phyloP scores from a whole-genome alignment of 1,139 yeast species.

The Ogataea hybrid region DNA sequence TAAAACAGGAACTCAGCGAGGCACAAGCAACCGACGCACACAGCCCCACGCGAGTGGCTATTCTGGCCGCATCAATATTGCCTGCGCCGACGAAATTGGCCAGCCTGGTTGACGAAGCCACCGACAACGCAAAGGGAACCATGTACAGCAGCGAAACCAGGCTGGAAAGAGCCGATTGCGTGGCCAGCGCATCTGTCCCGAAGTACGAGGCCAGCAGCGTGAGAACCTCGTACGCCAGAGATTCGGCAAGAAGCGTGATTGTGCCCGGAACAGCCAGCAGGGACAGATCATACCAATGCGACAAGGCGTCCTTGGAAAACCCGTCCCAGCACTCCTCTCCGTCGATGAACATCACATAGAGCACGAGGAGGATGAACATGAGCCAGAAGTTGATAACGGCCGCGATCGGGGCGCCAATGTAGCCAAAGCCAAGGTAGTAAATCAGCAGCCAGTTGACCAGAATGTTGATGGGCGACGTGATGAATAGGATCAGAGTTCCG shows the following conservation, averaged over 20 bases:
- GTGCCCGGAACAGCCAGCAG: constrained; percentile 70
- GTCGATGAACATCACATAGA: constrained; percentile 57
- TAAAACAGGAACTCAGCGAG: constrained; percentile 47
- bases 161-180: constrained; percentile 84
- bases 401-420: constrained; percentile 71
- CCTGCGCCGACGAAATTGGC: constrained; percentile 87
- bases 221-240: constrained; percentile 68
- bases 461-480: constrained; percentile 80
- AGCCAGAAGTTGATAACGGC: constrained; percentile 69
- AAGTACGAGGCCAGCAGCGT: constrained; percentile 73
- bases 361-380: constrained; percentile 53
- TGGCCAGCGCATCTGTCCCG: constrained; percentile 82
- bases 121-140: constrained; percentile 87
- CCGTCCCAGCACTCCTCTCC: constrained; percentile 80
- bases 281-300: constrained; percentile 59
- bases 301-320: constrained; percentile 44
- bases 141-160: constrained; percentile 78
- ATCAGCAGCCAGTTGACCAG: constrained; percentile 72
- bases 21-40: constrained; percentile 60
- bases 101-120: constrained; percentile 82
- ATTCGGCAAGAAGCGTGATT: constrained; percentile 72
- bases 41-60: constrained; percentile 65
- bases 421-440: constrained; percentile 64
- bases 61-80: constrained; percentile 58
- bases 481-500: constrained; percentile 70